phyloP scores from a whole-genome alignment of 179 eudicot species.

The Silene coronaria region DNA sequence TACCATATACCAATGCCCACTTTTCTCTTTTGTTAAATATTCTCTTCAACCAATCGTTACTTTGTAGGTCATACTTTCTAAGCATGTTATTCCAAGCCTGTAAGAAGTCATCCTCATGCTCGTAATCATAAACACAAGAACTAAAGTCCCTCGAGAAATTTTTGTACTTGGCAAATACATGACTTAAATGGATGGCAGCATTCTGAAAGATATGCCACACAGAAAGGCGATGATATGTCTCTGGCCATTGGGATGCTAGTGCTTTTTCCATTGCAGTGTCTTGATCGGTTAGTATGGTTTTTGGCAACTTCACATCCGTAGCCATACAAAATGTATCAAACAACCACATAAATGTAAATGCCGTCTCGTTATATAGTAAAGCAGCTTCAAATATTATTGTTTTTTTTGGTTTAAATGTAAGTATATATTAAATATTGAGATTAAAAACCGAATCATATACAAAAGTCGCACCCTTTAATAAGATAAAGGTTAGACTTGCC shows the following conservation, averaged over 20 bases:
- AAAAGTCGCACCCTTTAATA: no score
- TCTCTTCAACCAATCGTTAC: conserved; percentile 9
- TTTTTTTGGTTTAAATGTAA: no score
- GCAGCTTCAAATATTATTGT: no score
- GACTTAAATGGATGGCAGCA: conserved; percentile 7
- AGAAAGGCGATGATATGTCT: conserved; percentile 11
- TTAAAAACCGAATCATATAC: no score
- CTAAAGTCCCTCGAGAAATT: conserved; percentile 5
- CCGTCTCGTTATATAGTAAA: conserved; percentile 4
- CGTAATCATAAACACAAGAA: conserved; percentile 5
- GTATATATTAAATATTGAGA: no score
- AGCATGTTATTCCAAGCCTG: conserved; percentile 4
- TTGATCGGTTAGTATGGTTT: conserved; percentile 8
- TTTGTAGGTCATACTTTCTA: background rate
- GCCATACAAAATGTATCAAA: conserved; percentile 6
- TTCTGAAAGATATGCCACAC: conserved; percentile 10
- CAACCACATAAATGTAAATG: background rate
- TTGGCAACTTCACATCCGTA: background rate
- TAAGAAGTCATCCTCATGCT: background rate
- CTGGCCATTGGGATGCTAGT: background rate
- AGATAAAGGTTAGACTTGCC: no score
- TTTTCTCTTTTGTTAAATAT: conserved; percentile 6
- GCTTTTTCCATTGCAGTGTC: conserved; percentile 8
- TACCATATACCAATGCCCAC: conserved; percentile 5
- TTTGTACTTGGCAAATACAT: conserved; percentile 2